Evolutionary conservation across 305 asterid genomes (phyloP).

Genomic region (Ruellia speciosa): DNA sequence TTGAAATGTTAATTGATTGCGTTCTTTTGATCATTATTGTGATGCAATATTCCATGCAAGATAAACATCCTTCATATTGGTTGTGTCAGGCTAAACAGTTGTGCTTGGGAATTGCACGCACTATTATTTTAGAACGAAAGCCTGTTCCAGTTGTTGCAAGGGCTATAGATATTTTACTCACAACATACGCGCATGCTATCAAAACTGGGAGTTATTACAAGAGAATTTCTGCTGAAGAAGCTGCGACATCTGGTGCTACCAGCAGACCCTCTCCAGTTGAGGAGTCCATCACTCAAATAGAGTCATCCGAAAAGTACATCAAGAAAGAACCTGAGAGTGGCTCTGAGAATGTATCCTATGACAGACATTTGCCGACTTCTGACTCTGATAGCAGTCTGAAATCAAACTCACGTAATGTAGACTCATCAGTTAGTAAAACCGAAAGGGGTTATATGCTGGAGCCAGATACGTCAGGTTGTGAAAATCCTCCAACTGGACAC

Average conservation of each 20-base stretch:
- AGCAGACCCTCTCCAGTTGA: slow-evolving; percentile 27
- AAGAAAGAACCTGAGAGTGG: slow-evolving; percentile 32
- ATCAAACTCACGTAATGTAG: slow-evolving; percentile 25
- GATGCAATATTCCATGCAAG: slow-evolving; percentile 10
- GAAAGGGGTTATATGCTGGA: slow-evolving; percentile 29
- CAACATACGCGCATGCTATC: slow-evolving; percentile 58
- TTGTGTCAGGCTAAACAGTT: slow-evolving; percentile 72
- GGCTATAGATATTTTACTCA: slow-evolving; percentile 63
- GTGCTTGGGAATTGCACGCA: slow-evolving; percentile 54
- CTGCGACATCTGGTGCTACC: slow-evolving; percentile 40
- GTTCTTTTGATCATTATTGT: slow-evolving; percentile 17
- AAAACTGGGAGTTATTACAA: slow-evolving; percentile 66
- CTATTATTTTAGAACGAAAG: slow-evolving; percentile 75
- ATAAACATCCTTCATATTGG: slow-evolving; percentile 16
- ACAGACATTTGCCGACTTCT: slow-evolving; percentile 32
- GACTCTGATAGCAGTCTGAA: slow-evolving; percentile 47
- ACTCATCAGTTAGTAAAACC: slow-evolving; percentile 32
- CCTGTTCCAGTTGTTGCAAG: slow-evolving; percentile 62
- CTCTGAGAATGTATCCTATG: slow-evolving; percentile 31
- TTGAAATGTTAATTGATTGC: neutral
- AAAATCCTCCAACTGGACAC: slow-evolving; percentile 35
- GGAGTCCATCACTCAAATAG: slow-evolving; percentile 28
- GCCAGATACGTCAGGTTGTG: slow-evolving; percentile 32
- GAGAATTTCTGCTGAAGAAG: slow-evolving; percentile 41
- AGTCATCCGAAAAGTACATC: slow-evolving; percentile 37